Evolutionary conservation across 352 stramenopile species (phyloP).

Genomic region (Halophytophthora batemanensis): DNA sequence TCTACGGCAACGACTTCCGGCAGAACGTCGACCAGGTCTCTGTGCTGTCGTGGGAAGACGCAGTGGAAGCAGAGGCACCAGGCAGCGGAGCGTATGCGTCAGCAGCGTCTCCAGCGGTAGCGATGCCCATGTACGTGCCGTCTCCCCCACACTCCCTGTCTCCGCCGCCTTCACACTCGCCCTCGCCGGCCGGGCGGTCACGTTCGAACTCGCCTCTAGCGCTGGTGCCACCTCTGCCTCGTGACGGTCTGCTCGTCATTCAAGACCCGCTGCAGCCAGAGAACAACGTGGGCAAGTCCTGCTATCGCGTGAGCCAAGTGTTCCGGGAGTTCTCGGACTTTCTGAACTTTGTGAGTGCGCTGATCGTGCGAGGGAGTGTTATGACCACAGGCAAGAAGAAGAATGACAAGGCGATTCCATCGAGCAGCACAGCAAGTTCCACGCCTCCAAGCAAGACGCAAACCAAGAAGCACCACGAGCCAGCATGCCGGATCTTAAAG

Average conservation of each 20-base stretch:
- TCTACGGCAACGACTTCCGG: constrained; percentile 80
- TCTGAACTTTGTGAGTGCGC: constrained; percentile 71
- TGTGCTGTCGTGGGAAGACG: constrained; percentile 31
- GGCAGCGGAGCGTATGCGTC: constrained; percentile 2
- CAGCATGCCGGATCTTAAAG: constrained; percentile 54
- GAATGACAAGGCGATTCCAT: constrained; percentile 5
- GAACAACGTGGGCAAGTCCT: constrained; percentile 85
- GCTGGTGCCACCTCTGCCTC: constrained; percentile 17
- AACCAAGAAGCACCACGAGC: constrained; percentile 5
- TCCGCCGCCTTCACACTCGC: constrained; percentile 13
- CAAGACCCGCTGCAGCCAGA: constrained; percentile 61
- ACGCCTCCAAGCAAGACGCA: constrained; percentile 5
- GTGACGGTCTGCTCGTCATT: constrained; percentile 57
- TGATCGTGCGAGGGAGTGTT: constrained; percentile 79
- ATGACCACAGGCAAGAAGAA: constrained; percentile 59
- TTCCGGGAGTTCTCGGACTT: constrained; percentile 83
- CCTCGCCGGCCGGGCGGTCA: constrained; percentile 10
- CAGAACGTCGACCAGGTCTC: constrained; percentile 66
- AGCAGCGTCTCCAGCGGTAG: constrained; percentile 8
- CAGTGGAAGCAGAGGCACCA: constrained; percentile 7
- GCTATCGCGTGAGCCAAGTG: constrained; percentile 82
- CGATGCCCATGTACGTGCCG: constrained; percentile 5
- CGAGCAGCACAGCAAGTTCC: not conserved
- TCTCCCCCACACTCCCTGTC: constrained; percentile 15
- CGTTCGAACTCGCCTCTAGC: constrained; percentile 20